A percentile compares a stretch with the other conserved stretches of the same genome.
Conservation (phyloP, 2,329 filamentous ascomycete species). For the Ophiostoma australiae region DNA sequence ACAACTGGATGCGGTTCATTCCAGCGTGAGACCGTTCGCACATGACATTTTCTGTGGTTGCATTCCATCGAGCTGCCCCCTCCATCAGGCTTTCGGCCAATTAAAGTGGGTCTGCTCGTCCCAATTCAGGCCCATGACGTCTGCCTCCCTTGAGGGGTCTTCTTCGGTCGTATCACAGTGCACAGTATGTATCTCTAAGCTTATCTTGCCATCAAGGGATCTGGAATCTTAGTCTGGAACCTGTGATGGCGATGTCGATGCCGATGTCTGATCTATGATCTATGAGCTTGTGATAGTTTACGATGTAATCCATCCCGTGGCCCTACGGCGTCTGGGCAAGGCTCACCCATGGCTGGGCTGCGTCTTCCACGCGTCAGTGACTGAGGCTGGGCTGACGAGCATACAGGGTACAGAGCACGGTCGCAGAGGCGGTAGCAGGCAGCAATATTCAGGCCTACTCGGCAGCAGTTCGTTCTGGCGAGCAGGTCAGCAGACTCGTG, state of each 20-base stretch:
- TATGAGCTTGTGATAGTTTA: background rate
- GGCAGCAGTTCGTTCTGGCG: background rate
- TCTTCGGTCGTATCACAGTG: background rate
- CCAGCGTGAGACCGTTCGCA: background rate
- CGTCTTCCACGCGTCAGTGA: background rate
- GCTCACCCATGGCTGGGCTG: background rate
- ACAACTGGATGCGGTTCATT: background rate
- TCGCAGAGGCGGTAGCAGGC: background rate
- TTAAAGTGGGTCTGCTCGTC: background rate
- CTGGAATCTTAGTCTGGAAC: background rate
- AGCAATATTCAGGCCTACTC: background rate
- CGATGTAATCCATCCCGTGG: background rate
- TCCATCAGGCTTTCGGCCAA: background rate
- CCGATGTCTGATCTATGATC: too few relatives aligned
- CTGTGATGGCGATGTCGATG: too few relatives aligned
- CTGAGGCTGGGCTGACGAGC: background rate
- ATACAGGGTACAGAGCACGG: background rate
- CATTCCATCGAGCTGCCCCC: constrained; percentile 2
- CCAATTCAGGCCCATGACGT: background rate
- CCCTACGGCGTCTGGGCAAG: background rate
- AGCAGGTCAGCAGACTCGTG: background rate
- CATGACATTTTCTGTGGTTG: background rate
- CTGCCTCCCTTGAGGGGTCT: too few relatives aligned
- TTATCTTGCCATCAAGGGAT: background rate
- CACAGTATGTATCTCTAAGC: background rate